Evolutionary conservation across 257 asterid species (phyloP).

Genomic region (Jacaranda mimosifolia): DNA sequence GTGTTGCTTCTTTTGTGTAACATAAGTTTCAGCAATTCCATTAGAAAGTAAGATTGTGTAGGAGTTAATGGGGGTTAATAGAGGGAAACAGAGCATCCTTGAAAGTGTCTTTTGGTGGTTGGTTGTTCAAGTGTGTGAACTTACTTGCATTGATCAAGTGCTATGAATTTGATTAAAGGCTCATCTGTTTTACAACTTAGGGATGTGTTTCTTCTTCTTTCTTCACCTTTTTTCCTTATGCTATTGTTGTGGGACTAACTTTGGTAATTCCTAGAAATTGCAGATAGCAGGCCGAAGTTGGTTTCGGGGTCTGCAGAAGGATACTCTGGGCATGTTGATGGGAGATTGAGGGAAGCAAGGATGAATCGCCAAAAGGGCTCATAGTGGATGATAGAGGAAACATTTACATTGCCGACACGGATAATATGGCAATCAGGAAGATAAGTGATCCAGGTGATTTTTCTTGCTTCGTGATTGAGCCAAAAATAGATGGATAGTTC

Average conservation of each 20-base stretch:
- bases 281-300: constrained; percentile 75
- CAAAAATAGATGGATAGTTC: neutral
- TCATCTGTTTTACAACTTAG: neutral
- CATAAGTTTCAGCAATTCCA: neutral
- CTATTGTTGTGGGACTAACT: neutral
- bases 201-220: neutral
- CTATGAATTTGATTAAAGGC: neutral
- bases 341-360: constrained; percentile 68
- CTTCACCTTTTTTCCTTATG: neutral
- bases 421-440: constrained; percentile 79
- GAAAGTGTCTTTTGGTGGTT: neutral
- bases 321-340: constrained; percentile 72
- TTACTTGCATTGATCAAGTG: neutral
- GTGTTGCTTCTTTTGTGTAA: neutral
- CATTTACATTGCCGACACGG: constrained; percentile 71
- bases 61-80: neutral
- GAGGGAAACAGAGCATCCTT: neutral
- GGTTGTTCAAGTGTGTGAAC: neutral
- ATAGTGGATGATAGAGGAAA: constrained; percentile 79
- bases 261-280: neutral
- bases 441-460: constrained; percentile 68
- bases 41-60: neutral
- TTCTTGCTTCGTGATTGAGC: neutral
- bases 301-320: constrained; percentile 81
- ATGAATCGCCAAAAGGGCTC: constrained; percentile 82